These are phyloP conservation scores for Nepenthes alata DNA, from an alignment of 179 eudicot species.

Conservation along the genomic window DNA sequence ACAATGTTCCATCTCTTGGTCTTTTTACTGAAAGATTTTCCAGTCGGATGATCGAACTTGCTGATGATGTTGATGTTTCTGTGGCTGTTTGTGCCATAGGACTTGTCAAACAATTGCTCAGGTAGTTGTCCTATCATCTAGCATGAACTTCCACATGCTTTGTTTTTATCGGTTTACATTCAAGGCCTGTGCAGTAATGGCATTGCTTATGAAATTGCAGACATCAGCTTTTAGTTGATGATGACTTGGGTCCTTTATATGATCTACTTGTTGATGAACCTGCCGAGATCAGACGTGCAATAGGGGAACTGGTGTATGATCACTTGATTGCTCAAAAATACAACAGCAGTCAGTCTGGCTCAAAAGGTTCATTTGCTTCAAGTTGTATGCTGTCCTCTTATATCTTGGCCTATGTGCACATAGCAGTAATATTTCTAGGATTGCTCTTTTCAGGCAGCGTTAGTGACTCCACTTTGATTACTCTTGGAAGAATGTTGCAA, in stretches of 20 bases:
- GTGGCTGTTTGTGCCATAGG: slow-evolving; percentile 95
- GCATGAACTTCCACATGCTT: background rate
- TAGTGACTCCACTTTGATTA: slow-evolving; percentile 54
- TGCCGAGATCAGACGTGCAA: slow-evolving; percentile 92
- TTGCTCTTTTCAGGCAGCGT: slow-evolving; percentile 14
- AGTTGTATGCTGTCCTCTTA: background rate
- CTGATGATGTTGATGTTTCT: slow-evolving; percentile 88
- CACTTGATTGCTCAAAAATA: slow-evolving; percentile 86
- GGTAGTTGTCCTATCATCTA: slow-evolving; percentile 27
- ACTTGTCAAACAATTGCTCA: slow-evolving; percentile 75
- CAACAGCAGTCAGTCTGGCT: slow-evolving; percentile 47
- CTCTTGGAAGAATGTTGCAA: slow-evolving; percentile 77
- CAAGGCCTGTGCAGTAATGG: slow-evolving; percentile 16
- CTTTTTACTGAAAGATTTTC: slow-evolving; percentile 91
- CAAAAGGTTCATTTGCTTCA: slow-evolving; percentile 36
- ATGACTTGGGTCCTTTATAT: slow-evolving; percentile 85
- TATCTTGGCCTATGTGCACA: background rate
- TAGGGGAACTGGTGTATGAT: slow-evolving; percentile 92
- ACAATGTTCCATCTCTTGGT: slow-evolving; percentile 89
- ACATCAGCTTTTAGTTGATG: slow-evolving; percentile 80
- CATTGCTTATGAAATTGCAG: slow-evolving; percentile 31
- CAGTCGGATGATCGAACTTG: slow-evolving; percentile 90
- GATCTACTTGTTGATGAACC: slow-evolving; percentile 90
- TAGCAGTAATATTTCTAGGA: background rate
- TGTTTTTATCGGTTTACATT: slow-evolving; percentile 9